Conservation (phyloP, 352 stramenopile species). For the Peronospora farinosa region DNA sequence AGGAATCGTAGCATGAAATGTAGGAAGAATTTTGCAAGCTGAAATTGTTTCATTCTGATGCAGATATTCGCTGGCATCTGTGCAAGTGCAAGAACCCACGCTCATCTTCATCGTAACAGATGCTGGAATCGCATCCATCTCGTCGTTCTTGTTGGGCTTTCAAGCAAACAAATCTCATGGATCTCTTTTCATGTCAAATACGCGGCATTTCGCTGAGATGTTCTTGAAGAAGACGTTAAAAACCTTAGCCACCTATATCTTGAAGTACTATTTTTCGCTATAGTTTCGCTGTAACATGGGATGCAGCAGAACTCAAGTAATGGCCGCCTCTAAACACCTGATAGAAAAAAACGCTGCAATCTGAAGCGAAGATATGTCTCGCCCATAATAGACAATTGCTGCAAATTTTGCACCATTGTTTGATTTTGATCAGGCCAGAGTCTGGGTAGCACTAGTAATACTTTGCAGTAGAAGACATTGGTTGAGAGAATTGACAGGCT, state of each 20-base stretch:
- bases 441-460: too few species aligned
- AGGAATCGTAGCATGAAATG: neutral
- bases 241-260: neutral
- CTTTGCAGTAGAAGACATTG: too few species aligned
- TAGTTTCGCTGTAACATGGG: neutral
- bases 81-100: too few species aligned
- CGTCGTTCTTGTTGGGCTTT: neutral
- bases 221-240: neutral
- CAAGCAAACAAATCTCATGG: neutral
- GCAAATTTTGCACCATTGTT: neutral
- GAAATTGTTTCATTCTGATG: neutral
- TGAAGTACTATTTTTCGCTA: neutral
- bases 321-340: neutral
- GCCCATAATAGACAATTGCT: constrained; percentile 1
- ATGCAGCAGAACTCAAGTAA: neutral
- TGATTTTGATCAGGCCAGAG: too few species aligned
- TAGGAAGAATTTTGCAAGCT: neutral
- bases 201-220: too few species aligned
- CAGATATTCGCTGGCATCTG: neutral
- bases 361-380: neutral
- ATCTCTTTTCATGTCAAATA: neutral
- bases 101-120: too few species aligned
- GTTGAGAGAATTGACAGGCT: too few species aligned
- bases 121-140: neutral
- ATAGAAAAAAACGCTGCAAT: constrained; percentile 2